Evolutionary conservation across 768 basidiomycete genomes (phyloP), one percentile per base, ranked within the genome.

Genomic region (Daedaleopsis sinensis): DNA sequence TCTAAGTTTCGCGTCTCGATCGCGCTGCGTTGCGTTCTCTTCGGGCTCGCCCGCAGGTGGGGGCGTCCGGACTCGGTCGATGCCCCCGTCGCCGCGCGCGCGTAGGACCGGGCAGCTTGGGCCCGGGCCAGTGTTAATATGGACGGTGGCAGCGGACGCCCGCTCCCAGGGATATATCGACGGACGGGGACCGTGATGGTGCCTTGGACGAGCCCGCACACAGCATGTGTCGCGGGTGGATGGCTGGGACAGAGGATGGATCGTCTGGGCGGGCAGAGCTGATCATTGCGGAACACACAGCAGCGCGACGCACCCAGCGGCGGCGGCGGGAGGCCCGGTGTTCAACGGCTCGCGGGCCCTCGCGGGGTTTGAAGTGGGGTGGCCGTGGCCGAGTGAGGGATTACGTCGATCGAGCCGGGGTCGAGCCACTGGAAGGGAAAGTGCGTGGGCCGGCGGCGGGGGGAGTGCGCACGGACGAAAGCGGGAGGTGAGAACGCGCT

Each of bases 321-420:
- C n/a, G n/a, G n/a, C n/a, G n/a, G n/a, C n/a, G n/a, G 48, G 47
- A 27, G 7, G 55, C 37, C 48, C 60, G 55, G 51, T 46, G 48
- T 55, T 32, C 46, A 56, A 44, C 39, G 42, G 36, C 24, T 42
- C 19, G 38, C 53, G 37, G 36, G 35, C 19, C 53, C 38, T 63
- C 62, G 62, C 62, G 58, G 62, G 24, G 57, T 59, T 63, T 55
- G 62, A 64, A 59, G 36, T 21, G 18, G n/a, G 35, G 4, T 48
- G 11, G 24, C 13, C 43, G 54, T 39, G 38, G 53, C 46, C 12
- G 55, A 52, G 55, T 24, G 48, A 44, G 37, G 38, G 57, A 52
- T 43, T 63, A 54, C 62, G 62, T 58, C 57, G 62, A 58, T 58
- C 52, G 53, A 58, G 38, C 54, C 39, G 43, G 53, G 52, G 37